Conservation (phyloP, 495 filamentous ascomycete species). For the Penicillium ochrochloron region DNA sequence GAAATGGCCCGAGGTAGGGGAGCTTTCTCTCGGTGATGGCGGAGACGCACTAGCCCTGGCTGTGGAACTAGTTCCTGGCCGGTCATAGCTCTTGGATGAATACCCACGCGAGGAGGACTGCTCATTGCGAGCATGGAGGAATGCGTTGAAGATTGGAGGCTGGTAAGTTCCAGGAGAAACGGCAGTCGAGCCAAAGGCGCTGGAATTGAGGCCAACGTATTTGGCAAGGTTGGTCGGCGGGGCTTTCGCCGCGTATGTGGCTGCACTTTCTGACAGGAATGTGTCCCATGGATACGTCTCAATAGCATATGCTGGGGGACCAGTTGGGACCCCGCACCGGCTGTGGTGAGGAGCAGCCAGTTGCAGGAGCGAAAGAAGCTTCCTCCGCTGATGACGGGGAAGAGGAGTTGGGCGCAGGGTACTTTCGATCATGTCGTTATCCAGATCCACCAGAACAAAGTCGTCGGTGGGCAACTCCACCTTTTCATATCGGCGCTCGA, state of each 20-base stretch:
- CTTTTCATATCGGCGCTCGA: constrained; percentile 91
- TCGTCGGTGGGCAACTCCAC: constrained; percentile 95
- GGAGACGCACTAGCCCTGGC: constrained; percentile 69
- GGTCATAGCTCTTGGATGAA: constrained; percentile 62
- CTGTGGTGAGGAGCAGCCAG: constrained; percentile 88
- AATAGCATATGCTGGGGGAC: constrained; percentile 90
- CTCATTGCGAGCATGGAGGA: constrained; percentile 75
- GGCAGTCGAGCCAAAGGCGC: constrained; percentile 74
- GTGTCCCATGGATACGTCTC: constrained; percentile 90
- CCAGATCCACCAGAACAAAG: constrained; percentile 92
- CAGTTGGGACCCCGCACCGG: constrained; percentile 81
- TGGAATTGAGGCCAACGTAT: constrained; percentile 85
- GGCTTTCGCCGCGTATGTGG: constrained; percentile 73
- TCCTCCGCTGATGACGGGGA: constrained; percentile 86
- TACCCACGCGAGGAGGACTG: constrained; percentile 49
- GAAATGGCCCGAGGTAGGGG: constrained; percentile 80
- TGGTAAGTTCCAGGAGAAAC: constrained; percentile 49
- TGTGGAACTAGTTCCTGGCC: constrained; percentile 82
- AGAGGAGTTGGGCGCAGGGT: constrained; percentile 72
- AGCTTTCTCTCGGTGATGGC: constrained; percentile 73
- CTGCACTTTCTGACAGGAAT: constrained; percentile 83
- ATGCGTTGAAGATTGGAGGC: constrained; percentile 86
- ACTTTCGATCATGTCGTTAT: constrained; percentile 85
- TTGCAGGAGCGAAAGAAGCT: constrained; percentile 86
- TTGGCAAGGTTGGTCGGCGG: constrained; percentile 74